phyloP scores from a whole-genome alignment of 495 filamentous ascomycete species.

The Ascodesmis nigricans region DNA sequence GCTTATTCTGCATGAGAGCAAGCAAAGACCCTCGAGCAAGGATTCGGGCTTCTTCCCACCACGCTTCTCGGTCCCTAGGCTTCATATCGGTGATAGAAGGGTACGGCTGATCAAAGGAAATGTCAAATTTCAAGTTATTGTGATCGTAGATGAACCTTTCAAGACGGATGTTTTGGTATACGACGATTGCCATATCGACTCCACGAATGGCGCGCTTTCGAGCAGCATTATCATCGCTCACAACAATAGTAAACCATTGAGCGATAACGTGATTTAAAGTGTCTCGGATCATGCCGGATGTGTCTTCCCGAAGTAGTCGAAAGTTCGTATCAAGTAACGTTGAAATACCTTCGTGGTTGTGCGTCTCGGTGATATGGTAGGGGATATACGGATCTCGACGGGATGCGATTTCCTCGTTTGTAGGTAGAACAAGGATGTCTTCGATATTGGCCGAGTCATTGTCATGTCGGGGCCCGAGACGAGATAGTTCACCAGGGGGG shows the following conservation, averaged over 20 bases:
- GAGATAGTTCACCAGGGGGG: constrained; percentile 32
- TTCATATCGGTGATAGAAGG: constrained; percentile 12
- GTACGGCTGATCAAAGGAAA: constrained; percentile 35
- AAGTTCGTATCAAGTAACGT: constrained; percentile 51
- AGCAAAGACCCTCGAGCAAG: constrained; percentile 36
- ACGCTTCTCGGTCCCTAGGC: constrained; percentile 27
- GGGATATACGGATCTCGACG: constrained; percentile 38
- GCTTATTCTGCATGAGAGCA: constrained; percentile 31
- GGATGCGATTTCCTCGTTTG: constrained; percentile 35
- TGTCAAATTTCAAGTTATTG: constrained; percentile 29
- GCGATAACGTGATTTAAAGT: constrained; percentile 27
- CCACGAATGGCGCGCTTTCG: constrained; percentile 4
- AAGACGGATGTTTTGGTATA: constrained; percentile 26
- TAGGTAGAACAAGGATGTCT: constrained; percentile 43
- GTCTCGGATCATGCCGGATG: constrained; percentile 38
- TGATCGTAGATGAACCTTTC: constrained; percentile 26
- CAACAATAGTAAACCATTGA: constrained; percentile 15
- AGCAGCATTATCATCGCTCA: constrained; percentile 7
- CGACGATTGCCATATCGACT: constrained; percentile 19
- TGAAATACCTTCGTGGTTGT: constrained; percentile 36
- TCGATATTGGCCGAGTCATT: constrained; percentile 40
- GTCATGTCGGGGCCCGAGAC: constrained; percentile 37
- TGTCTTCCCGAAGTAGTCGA: constrained; percentile 44
- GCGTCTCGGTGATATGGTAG: constrained; percentile 25
- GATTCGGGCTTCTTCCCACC: constrained; percentile 38